Evolutionary conservation across 495 filamentous ascomycete genomes (phyloP), one percentile per base, ranked within the genome.

Genomic region (Tuber magnatum): DNA sequence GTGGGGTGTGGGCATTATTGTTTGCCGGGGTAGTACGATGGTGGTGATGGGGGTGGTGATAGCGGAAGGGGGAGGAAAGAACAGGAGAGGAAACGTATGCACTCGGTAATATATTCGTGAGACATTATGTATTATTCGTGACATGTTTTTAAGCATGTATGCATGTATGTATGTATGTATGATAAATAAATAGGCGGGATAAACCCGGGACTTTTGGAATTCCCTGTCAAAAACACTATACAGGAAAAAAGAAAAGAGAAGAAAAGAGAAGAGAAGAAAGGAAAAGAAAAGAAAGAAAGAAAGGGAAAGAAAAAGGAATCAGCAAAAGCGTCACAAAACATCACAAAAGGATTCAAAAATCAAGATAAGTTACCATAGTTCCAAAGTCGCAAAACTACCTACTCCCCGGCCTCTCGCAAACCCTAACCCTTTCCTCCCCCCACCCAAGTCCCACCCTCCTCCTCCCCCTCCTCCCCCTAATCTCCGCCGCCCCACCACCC

Each of bases 1-100:
- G 81, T 82, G 12, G 81, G 81, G 35, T 82, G 81, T 71, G 81
- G 80, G 43, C 80, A 82, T 65, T 74, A 74, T n/a, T 82, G 81
- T 73, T 74, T 82, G n/a, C 78, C 81, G 3, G 70, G 71, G 46
- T 61, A 61, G 28, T 32, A 32, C 24, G 51, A 4, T 61, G 51
- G n/a, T 14, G 51, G 51, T 3, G 6, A n/a, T 3, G 24, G 46
- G 6, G n/a, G n/a, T n/a, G n/a, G 48, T 20, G 22, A 7, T 2
- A 28, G n/a, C 16, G 14, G 43, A 16, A 46, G 43, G 18, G 44
- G 44, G 44, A 22, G 8, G 46, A 20, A 51, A 43, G 6, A 46
- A 20, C 5, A 46, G 51, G 51, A 28, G 51, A 28, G 51, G 51
- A 61, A 61, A 28, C 9, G 51, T 61, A 61, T 61, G n/a, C 28